phyloP scores from a whole-genome alignment of 129 eudicot genomes.

The Erigeron canadensis region DNA sequence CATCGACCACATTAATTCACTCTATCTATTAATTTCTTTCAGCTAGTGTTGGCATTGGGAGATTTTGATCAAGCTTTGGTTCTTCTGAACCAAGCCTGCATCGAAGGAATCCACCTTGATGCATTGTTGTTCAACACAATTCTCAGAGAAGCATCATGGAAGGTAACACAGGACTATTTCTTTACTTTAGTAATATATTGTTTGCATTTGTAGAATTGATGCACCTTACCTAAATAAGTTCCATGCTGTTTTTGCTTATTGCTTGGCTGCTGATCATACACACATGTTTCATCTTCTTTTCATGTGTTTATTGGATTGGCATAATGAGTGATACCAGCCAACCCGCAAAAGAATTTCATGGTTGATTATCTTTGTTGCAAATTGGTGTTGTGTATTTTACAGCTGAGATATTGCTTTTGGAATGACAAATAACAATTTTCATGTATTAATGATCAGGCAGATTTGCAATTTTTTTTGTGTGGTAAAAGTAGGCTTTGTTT shows the following conservation, averaged over 20 bases:
- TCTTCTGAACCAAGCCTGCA: conserved; percentile 53
- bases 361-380: too few relatives aligned
- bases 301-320: too few relatives aligned
- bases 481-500: too few relatives aligned
- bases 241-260: too few relatives aligned
- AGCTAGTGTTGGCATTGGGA: conserved; percentile 54
- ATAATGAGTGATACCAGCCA: too few relatives aligned
- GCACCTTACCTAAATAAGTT: too few relatives aligned
- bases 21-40: conserved; percentile 16
- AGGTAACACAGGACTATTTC: conserved; percentile 35
- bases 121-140: conserved; percentile 59
- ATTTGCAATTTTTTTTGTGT: neutral
- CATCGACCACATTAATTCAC: neutral
- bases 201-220: neutral
- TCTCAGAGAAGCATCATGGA: conserved; percentile 42
- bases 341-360: too few relatives aligned
- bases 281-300: too few relatives aligned
- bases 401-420: neutral
- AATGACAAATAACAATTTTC: neutral
- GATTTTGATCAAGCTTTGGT: conserved; percentile 58
- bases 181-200: neutral
- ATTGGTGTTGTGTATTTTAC: neutral
- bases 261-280: too few relatives aligned
- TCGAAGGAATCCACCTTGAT: conserved; percentile 66
- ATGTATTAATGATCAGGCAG: neutral